A percentile compares a stretch with the other conserved stretches of the same genome.
Conservation (phyloP, 306 rosid species). For the Prunus mongolica region DNA sequence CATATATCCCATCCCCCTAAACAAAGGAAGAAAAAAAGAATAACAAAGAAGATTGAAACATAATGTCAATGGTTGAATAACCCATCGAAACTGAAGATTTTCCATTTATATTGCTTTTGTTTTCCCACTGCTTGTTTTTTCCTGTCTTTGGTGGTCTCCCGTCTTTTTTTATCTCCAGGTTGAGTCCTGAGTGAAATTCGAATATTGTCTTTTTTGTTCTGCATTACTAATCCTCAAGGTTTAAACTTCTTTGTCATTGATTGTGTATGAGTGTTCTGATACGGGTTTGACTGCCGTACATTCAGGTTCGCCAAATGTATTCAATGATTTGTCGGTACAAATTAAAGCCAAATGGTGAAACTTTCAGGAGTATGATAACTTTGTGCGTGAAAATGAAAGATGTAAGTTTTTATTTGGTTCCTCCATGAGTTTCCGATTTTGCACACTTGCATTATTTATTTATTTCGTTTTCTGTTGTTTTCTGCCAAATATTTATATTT, state of each 20-base stretch:
- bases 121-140: background rate
- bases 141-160: background rate
- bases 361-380: conserved; percentile 63
- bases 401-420: conserved; percentile 41
- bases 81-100: background rate
- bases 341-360: conserved; percentile 49
- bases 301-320: conserved; percentile 64
- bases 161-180: background rate
- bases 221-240: background rate
- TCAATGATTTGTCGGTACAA: conserved; percentile 42
- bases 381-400: conserved; percentile 64
- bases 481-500: conserved; percentile 9
- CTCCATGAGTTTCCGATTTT: background rate
- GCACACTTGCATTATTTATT: conserved; percentile 13
- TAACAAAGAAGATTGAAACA: background rate
- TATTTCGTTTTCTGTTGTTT: conserved; percentile 7
- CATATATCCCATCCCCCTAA: background rate
- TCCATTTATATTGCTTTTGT: background rate
- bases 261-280: conserved; percentile 12
- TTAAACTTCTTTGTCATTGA: background rate
- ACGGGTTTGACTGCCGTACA: background rate
- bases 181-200: background rate
- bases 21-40: background rate
- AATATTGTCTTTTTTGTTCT: background rate
- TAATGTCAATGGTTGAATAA: background rate